Percentiles rank a stretch among this genome's conserved stretches.
Evolutionary conservation across 208 protist genomes (phyloP).

Genomic region (Crithidia bombi): DNA sequence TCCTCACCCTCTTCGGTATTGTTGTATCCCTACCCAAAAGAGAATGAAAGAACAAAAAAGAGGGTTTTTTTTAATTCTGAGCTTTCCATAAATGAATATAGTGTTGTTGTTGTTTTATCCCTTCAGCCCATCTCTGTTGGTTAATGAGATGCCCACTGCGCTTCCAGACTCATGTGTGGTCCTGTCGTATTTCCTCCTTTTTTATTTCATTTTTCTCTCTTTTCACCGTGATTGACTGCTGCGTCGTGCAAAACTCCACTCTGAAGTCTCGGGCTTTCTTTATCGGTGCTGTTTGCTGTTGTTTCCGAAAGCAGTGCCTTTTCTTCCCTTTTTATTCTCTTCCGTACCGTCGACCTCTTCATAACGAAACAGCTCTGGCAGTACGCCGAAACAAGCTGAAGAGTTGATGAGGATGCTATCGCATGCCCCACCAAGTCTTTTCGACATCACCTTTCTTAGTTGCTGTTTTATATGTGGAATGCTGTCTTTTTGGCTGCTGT

Average conservation of each 20-base stretch:
- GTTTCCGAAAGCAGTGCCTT: too few relatives aligned
- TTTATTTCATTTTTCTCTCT: conserved; percentile 14
- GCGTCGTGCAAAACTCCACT: background rate
- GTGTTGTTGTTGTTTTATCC: too few relatives aligned
- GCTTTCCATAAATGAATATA: too few relatives aligned
- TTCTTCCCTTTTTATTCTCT: background rate
- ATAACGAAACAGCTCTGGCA: background rate
- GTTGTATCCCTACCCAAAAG: conserved; percentile 1
- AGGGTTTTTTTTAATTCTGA: too few relatives aligned
- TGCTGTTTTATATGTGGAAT: background rate
- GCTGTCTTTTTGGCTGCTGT: background rate
- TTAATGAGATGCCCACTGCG: conserved; percentile 5
- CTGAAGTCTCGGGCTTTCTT: background rate
- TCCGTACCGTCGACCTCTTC: background rate
- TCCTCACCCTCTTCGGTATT: background rate
- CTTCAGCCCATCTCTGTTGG: background rate
- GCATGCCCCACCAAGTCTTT: background rate
- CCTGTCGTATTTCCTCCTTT: background rate
- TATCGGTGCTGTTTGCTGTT: background rate
- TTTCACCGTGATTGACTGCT: background rate
- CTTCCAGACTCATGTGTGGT: conserved; percentile 1
- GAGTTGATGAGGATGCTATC: background rate
- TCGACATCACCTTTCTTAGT: background rate
- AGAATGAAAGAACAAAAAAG: background rate
- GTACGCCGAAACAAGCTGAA: too few relatives aligned